Evolutionary conservation across 176 grass and related monocot genomes (phyloP), one percentile per base, ranked within the genome.

Genomic region (Luzula sylvatica): DNA sequence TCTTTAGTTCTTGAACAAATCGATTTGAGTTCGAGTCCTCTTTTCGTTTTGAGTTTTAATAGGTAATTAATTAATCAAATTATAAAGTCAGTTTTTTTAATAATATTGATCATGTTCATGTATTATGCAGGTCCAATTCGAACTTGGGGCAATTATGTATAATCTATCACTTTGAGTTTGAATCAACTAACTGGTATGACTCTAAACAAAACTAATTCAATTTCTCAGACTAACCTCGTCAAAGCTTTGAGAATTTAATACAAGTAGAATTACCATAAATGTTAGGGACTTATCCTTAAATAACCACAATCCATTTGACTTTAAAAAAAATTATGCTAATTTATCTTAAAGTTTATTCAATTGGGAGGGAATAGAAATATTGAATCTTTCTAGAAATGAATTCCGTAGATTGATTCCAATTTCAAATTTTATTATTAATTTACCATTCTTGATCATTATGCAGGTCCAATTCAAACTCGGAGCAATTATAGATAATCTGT

Each of bases 71-170:
- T 8, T 32, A 4, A n/a, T n/a, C 9, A 7, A 2, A 35, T 35
- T 35, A 7, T 35, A 7, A 35, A 35, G 5, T 35, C 9, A 35
- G 9, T 35, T 35, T 35, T 35, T 4, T 35, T 35, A 35, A 9
- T 35, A 35, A 35, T 35, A n/a, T 35, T 35, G 5, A 35, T 35
- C 9, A 35, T 35, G 53, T 40, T n/a, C n/a, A n/a, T n/a, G n/a
- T n/a, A n/a, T 56, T 72, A 41, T 64, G 30, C 73, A 95, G 90
- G 90, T 66, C 80, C 84, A 64, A 38, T 78, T 49, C 55, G 58
- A 26, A 88, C 77, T 27, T 95, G 90, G 90, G 90, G 90, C 72
- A 84, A 85, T 72, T 88, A 86, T 61, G 45, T 80, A 42, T 70
- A 88, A 70, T 68, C 58, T 49, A 70, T 95, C 49, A 83, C 88